Evolutionary conservation across 768 basidiomycete species (phyloP).

Genomic region (Ramaria rubella): DNA sequence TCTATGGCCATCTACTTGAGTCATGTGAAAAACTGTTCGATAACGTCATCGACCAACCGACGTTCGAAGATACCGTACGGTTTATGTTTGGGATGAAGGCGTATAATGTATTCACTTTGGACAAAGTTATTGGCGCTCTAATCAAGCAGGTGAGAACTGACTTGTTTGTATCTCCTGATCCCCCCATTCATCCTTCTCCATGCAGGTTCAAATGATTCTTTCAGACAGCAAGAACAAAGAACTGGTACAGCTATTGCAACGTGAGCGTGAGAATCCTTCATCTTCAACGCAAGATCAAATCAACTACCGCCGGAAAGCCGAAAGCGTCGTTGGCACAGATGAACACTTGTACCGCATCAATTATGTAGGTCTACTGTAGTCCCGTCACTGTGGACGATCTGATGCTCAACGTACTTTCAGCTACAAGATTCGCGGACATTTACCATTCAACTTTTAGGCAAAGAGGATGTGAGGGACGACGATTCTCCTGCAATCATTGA

Average conservation of each 20-base stretch:
- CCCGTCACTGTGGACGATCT: neutral
- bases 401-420: slow-evolving; percentile 29
- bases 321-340: slow-evolving; percentile 66
- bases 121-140: slow-evolving; percentile 81
- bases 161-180: neutral
- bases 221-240: slow-evolving; percentile 66
- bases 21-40: slow-evolving; percentile 89
- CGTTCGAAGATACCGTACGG: slow-evolving; percentile 89
- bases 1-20: slow-evolving; percentile 78
- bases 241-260: slow-evolving; percentile 60
- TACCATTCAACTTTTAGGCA: slow-evolving; percentile 71
- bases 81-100: slow-evolving; percentile 80
- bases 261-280: slow-evolving; percentile 50
- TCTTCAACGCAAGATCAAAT: slow-evolving; percentile 70
- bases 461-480: slow-evolving; percentile 68
- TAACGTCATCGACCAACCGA: slow-evolving; percentile 78
- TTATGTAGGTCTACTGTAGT: slow-evolving; percentile 48
- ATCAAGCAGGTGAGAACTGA: slow-evolving; percentile 70
- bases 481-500: slow-evolving; percentile 71
- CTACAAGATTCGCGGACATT: slow-evolving; percentile 58
- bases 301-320: slow-evolving; percentile 57
- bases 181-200: neutral
- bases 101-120: slow-evolving; percentile 89
- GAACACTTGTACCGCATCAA: slow-evolving; percentile 76
- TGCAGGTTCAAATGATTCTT: slow-evolving; percentile 59